These are phyloP conservation scores for Citrus unshiu DNA, from an alignment of 345 rosid species.

Conservation along the genomic window DNA sequence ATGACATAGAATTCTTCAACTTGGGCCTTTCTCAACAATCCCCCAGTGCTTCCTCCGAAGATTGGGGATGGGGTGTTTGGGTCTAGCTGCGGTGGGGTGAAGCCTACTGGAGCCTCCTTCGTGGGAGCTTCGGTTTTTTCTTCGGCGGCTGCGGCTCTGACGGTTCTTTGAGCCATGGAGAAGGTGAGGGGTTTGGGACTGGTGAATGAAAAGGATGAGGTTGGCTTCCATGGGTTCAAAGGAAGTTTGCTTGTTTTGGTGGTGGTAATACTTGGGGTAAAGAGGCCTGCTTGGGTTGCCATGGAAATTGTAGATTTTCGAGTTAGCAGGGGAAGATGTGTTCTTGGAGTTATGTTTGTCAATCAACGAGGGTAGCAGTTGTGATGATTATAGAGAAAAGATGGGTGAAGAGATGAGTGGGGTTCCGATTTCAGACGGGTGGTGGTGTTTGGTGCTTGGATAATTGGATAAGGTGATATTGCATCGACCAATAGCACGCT, in stretches of 20 bases:
- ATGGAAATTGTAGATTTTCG: constrained; percentile 12
- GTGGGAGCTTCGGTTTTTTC: constrained; percentile 23
- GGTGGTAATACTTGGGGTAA: constrained; percentile 51
- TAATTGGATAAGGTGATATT: constrained; percentile 46
- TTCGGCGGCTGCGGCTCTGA: constrained; percentile 37
- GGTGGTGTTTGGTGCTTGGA: constrained; percentile 12
- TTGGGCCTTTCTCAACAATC: constrained; percentile 71
- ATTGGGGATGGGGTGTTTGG: constrained; percentile 90
- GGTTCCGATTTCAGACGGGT: constrained; percentile 11
- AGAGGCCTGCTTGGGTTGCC: constrained; percentile 73
- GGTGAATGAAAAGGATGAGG: constrained; percentile 25
- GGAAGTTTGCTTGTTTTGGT: constrained; percentile 39
- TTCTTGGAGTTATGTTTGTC: neutral
- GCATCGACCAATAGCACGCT: constrained; percentile 39
- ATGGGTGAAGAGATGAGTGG: neutral
- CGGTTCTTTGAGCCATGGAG: constrained; percentile 30
- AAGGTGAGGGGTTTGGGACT: constrained; percentile 35
- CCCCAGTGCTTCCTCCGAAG: constrained; percentile 88
- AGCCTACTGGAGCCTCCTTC: constrained; percentile 68
- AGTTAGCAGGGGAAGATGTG: neutral
- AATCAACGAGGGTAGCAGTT: neutral
- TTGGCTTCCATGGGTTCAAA: constrained; percentile 43
- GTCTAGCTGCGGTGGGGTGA: constrained; percentile 81
- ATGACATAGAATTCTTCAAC: constrained; percentile 94
- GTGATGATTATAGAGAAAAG: neutral